phyloP scores from a whole-genome alignment of 2,329 filamentous ascomycete species.

The Pestalotiopsis sp. region DNA sequence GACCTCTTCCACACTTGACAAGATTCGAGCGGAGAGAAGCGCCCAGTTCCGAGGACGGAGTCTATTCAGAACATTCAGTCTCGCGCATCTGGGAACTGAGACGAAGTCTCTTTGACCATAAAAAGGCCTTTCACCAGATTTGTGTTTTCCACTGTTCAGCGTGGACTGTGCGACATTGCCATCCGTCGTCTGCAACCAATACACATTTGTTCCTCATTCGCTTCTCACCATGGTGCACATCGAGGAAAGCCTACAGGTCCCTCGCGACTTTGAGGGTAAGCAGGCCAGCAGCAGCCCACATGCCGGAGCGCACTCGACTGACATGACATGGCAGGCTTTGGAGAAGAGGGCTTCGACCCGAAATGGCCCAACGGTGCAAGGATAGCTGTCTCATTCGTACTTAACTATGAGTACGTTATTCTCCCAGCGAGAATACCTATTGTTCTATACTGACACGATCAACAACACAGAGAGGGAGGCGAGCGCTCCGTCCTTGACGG shows the following conservation, averaged over 20 bases:
- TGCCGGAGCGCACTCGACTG: neutral
- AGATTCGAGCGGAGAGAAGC: neutral
- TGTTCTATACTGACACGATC: too few relatives aligned
- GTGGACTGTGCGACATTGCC: neutral
- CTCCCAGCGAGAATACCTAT: too few relatives aligned
- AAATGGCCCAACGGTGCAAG: constrained; percentile 25
- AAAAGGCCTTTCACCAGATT: neutral
- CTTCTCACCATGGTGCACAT: constrained; percentile 18
- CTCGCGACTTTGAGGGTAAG: constrained; percentile 28
- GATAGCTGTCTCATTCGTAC: constrained; percentile 25
- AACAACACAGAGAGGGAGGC: constrained; percentile 24
- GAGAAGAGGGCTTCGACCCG: constrained; percentile 25
- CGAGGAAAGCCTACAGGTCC: constrained; percentile 17
- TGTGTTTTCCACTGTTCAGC: neutral
- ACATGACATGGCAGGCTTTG: constrained; percentile 17
- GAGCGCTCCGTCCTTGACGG: constrained; percentile 28
- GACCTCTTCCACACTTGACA: neutral
- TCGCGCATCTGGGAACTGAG: neutral
- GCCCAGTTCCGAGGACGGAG: neutral
- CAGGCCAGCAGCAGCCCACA: neutral
- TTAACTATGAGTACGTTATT: constrained; percentile 23
- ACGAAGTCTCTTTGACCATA: neutral
- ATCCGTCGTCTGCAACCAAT: neutral
- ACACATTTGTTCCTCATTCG: neutral
- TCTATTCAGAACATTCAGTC: neutral